These are phyloP conservation scores for Xylariaceae sp. DNA, from an alignment of 2,329 filamentous ascomycete genomes.

Conservation along the genomic window DNA sequence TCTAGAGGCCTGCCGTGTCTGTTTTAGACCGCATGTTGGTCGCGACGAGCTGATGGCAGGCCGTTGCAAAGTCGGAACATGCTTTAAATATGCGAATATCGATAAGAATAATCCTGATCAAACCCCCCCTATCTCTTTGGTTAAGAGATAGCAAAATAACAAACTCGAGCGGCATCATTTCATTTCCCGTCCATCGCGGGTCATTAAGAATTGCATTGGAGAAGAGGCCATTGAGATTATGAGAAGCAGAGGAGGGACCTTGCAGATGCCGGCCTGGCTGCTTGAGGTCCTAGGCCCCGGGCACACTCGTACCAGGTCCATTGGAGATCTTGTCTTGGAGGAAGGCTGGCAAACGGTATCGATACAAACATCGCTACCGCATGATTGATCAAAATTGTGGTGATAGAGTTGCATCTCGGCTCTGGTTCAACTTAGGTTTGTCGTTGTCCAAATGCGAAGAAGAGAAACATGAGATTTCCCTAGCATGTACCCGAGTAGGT, in stretches of 20 bases:
- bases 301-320: neutral
- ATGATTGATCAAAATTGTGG: constrained; percentile 1
- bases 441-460: neutral
- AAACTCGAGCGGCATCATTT: no score
- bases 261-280: constrained; percentile 14
- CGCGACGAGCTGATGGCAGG: neutral
- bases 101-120: neutral
- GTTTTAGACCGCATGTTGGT: neutral
- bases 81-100: neutral
- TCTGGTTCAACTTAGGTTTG: constrained; percentile 1
- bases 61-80: neutral
- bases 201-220: neutral
- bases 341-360: constrained; percentile 1
- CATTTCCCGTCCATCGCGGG: no score
- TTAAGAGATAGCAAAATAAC: no score
- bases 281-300: neutral
- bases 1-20: neutral
- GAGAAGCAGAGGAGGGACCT: constrained; percentile 9
- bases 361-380: neutral
- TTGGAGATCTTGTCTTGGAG: constrained; percentile 1
- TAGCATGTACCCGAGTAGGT: constrained; percentile 10
- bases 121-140: neutral
- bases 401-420: constrained; percentile 1
- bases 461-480: constrained; percentile 10
- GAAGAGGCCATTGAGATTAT: neutral